Evolutionary conservation across 2,329 filamentous ascomycete genomes (phyloP).

Genomic region (Neofusicoccum umdonicola): DNA sequence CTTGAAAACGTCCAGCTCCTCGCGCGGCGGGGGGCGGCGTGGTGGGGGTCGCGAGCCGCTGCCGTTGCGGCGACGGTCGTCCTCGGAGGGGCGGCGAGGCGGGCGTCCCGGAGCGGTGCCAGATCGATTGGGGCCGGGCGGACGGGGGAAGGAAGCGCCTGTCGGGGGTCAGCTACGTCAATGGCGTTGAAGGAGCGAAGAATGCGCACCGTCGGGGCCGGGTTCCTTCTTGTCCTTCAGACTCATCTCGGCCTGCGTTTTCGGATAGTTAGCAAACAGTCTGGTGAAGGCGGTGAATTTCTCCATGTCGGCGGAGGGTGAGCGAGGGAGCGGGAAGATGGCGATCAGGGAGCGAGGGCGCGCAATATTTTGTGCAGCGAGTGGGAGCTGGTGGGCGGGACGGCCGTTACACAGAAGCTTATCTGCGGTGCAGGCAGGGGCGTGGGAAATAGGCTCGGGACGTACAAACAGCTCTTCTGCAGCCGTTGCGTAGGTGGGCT

Average conservation of each 20-base stretch:
- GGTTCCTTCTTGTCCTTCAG: slow-evolving; percentile 62
- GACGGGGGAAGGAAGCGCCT: slow-evolving; percentile 23
- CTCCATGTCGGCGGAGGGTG: slow-evolving; percentile 32
- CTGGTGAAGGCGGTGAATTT: slow-evolving; percentile 37
- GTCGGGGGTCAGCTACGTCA: slow-evolving; percentile 22
- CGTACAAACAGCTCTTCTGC: slow-evolving; percentile 76
- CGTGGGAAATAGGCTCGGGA: slow-evolving; percentile 31
- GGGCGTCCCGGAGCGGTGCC: slow-evolving; percentile 40
- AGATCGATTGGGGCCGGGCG: slow-evolving; percentile 44
- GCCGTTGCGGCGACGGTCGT: slow-evolving; percentile 24
- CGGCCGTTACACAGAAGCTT: slow-evolving; percentile 11
- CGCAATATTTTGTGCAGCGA: neutral
- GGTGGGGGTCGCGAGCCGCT: slow-evolving; percentile 4
- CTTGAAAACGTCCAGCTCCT: slow-evolving; percentile 43
- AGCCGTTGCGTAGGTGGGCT: slow-evolving; percentile 45
- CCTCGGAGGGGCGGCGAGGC: slow-evolving; percentile 34
- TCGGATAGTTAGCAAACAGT: slow-evolving; percentile 44
- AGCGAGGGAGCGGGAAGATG: slow-evolving; percentile 8
- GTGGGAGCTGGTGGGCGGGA: neutral
- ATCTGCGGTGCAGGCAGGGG: slow-evolving; percentile 19
- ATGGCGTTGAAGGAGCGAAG: neutral
- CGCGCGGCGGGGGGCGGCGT: slow-evolving; percentile 23
- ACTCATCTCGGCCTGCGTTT: slow-evolving; percentile 62
- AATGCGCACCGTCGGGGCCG: slow-evolving; percentile 6
- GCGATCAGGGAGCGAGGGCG: neutral